Evolutionary conservation across 2,329 filamentous ascomycete genomes (phyloP), one percentile per base, ranked within the genome.

Genomic region (Sporothrix brasiliensis): DNA sequence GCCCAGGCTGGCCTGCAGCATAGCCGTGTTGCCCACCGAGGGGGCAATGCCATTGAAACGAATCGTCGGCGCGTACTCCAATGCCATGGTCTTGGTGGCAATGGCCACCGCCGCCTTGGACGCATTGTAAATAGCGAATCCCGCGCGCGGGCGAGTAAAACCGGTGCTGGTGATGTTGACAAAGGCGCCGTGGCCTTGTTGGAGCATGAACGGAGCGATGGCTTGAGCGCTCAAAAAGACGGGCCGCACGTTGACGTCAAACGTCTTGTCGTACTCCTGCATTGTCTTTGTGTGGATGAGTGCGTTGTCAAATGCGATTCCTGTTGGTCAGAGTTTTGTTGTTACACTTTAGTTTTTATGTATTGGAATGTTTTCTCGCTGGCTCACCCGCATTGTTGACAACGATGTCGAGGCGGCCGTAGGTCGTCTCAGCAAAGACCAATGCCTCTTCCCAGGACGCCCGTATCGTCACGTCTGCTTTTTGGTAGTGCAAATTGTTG

Each of bases 11-110:
- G 49, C 63, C 47, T 52, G 47, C 47, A 66, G 49, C 63, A 66
- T 66, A 2, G 24, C 44, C 14, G 63, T 66, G 30, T 66, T 66
- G 63, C 63, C 63, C 2, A 66, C 63, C 2, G 63, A 19, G 16
- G 63, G 63, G 9, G 63, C 63, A 24, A 66, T 66, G 19, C 63
- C 44, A n/a, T 66, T 66, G 49, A 66, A 66, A 4, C 63, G 63
- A 19, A 66, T 66, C 14, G 47, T 66, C 24, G 63, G 63, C 3
- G 63, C 63, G 27, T 66, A 66, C 14, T 66, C 63, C 44, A 66
- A 21, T 5, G 63, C 63, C 63, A 66, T 66, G 10, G 47, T 34
- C 63, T 66, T 66, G 16, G 63, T 66, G 4, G 63, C 63, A 52
- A 53, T 66, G 11, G 49, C 63, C 7, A 66, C 63, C 2, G 63